phyloP scores from a whole-genome alignment of 2,329 filamentous ascomycete species.

The Calonectria pseudoreteaudii region DNA sequence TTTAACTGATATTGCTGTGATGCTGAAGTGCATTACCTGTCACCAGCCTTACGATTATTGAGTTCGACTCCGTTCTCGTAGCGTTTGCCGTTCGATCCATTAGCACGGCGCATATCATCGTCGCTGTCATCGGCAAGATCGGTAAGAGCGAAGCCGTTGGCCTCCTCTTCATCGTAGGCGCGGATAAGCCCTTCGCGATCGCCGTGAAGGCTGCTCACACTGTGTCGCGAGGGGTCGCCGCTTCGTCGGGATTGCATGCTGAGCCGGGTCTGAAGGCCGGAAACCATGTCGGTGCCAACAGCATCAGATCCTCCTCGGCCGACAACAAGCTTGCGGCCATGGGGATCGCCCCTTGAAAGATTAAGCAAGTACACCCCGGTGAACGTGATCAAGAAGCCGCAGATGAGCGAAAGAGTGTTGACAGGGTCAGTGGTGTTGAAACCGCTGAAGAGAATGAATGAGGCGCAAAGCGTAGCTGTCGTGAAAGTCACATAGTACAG shows the following conservation, averaged over 20 bases:
- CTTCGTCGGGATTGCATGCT: conserved; percentile 93
- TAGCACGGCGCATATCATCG: conserved; percentile 62
- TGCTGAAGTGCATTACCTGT: conserved; percentile 42
- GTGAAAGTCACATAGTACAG: conserved; percentile 99
- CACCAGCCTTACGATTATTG: conserved; percentile 58
- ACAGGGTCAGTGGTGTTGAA: conserved; percentile 95
- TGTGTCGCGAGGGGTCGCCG: conserved; percentile 72
- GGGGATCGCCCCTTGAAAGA: conserved; percentile 90
- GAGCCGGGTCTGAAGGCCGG: conserved; percentile 87
- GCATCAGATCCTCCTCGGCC: conserved; percentile 76
- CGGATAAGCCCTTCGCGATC: conserved; percentile 88
- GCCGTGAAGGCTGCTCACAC: conserved; percentile 71
- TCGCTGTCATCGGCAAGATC: conserved; percentile 85
- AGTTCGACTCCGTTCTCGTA: conserved; percentile 61
- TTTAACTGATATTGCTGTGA: conserved; percentile 33
- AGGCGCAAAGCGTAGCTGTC: conserved; percentile 91
- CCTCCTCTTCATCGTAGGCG: conserved; percentile 87
- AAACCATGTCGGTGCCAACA: conserved; percentile 91
- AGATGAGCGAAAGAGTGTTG: conserved; percentile 91
- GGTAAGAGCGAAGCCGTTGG: conserved; percentile 77
- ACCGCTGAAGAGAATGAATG: conserved; percentile 94
- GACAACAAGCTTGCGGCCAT: conserved; percentile 76
- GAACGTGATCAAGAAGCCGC: conserved; percentile 94
- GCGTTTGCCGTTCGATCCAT: conserved; percentile 56
- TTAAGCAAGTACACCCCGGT: conserved; percentile 96